A percentile compares a stretch with the other conserved stretches of the same genome.
These are phyloP conservation scores for Monilinia fructicola DNA, from an alignment of 2,329 filamentous ascomycete species.

Conservation along the genomic window DNA sequence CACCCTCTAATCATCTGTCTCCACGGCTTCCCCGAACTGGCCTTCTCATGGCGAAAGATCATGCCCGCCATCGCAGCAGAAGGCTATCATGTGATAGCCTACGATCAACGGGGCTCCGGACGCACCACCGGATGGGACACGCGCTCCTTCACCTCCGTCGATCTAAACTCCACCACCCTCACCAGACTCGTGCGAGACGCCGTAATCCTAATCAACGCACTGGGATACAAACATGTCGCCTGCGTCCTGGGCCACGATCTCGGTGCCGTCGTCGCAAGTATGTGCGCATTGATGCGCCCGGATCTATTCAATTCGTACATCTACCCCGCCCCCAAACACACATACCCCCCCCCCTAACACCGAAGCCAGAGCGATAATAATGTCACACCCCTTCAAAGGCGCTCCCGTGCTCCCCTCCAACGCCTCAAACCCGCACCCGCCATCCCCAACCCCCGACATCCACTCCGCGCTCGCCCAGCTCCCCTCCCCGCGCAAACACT, in stretches of 20 bases:
- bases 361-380: constrained; percentile 50
- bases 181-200: constrained; percentile 62
- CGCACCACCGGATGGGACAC: constrained; percentile 62
- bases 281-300: constrained; percentile 60
- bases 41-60: constrained; percentile 67
- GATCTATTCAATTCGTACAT: constrained; percentile 58
- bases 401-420: not conserved
- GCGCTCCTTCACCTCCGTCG: constrained; percentile 50
- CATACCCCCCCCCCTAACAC: not conserved
- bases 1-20: constrained; percentile 36
- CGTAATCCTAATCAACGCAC: constrained; percentile 57
- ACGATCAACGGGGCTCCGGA: constrained; percentile 68
- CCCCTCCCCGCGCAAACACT: constrained; percentile 62
- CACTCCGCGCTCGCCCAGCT: constrained; percentile 55
- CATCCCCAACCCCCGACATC: constrained; percentile 46
- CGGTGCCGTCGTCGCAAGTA: constrained; percentile 59
- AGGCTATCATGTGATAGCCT: constrained; percentile 65
- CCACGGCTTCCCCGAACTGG: constrained; percentile 68
- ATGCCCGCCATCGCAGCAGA: constrained; percentile 56
- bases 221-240: constrained; percentile 58
- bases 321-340: not conserved
- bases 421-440: constrained; percentile 38
- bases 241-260: constrained; percentile 68
- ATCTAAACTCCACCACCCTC: constrained; percentile 56
- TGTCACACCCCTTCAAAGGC: constrained; percentile 65